These are phyloP conservation scores for Exobasidium cylindrosporum DNA, from an alignment of 1,284 basidiomycete species.

Conservation along the genomic window DNA sequence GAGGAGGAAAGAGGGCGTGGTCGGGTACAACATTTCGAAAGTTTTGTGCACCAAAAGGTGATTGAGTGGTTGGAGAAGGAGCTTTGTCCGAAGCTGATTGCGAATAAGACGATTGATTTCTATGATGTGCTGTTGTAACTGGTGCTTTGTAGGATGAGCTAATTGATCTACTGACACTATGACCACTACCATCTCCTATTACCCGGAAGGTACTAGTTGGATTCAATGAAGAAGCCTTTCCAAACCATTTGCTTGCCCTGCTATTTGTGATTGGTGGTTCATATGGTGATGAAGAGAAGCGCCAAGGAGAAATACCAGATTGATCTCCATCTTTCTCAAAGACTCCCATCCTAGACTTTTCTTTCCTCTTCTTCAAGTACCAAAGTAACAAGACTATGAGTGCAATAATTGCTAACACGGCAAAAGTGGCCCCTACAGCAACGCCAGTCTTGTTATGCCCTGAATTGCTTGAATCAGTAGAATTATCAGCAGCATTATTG, in stretches of 20 bases:
- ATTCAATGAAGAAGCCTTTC: not conserved
- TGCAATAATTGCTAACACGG: not conserved
- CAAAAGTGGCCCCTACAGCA: slow-evolving; percentile 8
- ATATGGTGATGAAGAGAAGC: slow-evolving; percentile 5
- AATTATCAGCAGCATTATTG: not conserved
- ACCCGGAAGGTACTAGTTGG: not conserved
- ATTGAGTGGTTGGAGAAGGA: not conserved
- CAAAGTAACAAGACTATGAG: slow-evolving; percentile 1
- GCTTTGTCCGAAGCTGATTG: not conserved
- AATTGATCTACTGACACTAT: not conserved
- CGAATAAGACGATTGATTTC: not conserved
- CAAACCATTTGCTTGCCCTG: slow-evolving; percentile 1
- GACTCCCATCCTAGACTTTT: not conserved
- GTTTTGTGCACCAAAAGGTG: not conserved
- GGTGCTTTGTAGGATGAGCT: not conserved
- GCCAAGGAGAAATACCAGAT: slow-evolving; percentile 1
- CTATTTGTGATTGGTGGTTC: not conserved
- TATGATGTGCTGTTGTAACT: not conserved
- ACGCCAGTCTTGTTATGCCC: not conserved
- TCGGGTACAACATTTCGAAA: not conserved
- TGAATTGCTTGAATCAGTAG: not conserved
- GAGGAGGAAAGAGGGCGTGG: not conserved
- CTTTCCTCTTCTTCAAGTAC: slow-evolving; percentile 1
- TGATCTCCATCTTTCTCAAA: not conserved
- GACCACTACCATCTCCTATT: not conserved